These are phyloP conservation scores for Erysimum cheiri DNA, from an alignment of 441 rosid genomes.

Conservation along the genomic window DNA sequence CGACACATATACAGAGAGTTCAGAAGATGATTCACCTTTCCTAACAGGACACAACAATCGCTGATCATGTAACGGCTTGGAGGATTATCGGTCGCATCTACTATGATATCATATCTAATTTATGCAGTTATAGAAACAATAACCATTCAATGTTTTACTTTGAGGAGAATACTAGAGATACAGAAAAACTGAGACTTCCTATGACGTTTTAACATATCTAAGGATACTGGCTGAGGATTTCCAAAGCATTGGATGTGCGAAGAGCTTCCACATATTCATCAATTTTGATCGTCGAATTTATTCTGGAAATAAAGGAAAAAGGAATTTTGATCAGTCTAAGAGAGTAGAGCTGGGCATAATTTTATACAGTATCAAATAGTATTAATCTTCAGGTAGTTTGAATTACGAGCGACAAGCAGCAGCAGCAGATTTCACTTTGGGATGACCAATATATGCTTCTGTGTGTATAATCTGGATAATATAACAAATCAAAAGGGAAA, in stretches of 20 bases:
- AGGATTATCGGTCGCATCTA: constrained; percentile 96
- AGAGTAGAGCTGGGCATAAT: not conserved
- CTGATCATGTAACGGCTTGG: constrained; percentile 98
- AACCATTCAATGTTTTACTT: constrained; percentile 12
- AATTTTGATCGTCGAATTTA: constrained; percentile 76
- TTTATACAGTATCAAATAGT: not conserved
- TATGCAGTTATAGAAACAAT: constrained; percentile 49
- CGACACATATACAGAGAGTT: not conserved
- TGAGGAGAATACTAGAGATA: not conserved
- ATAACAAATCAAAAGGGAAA: not conserved
- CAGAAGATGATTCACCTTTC: constrained; percentile 64
- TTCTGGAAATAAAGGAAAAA: constrained; percentile 49
- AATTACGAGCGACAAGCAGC: constrained; percentile 85
- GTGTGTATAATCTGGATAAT: constrained; percentile 80
- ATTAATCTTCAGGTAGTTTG: constrained; percentile 10
- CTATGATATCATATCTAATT: constrained; percentile 77
- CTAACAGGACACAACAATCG: constrained; percentile 92
- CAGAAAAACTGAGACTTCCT: constrained; percentile 6
- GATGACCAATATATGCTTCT: constrained; percentile 86
- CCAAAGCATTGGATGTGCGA: constrained; percentile 87
- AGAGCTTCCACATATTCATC: constrained; percentile 85
- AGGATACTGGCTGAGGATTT: constrained; percentile 92
- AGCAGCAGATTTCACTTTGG: constrained; percentile 95
- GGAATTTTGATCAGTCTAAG: constrained; percentile 1
- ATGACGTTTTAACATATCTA: constrained; percentile 15